Base-by-base conservation (phyloP, 2,329 filamentous ascomycete genomes). In the Akanthomyces muscarius region DNA sequence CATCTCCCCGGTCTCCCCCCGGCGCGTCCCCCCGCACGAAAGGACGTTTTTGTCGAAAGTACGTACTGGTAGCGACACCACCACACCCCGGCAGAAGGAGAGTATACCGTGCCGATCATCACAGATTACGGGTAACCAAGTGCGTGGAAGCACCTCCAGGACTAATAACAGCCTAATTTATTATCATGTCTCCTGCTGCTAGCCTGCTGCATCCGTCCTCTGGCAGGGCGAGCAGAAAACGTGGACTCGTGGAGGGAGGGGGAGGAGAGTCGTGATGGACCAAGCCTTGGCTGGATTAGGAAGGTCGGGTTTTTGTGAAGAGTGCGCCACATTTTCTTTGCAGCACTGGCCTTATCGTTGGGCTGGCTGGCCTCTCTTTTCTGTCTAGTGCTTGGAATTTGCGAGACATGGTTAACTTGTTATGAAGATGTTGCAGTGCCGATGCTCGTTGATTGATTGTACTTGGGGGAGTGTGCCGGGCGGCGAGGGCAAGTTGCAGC, bases 221-320 rank as follows among this genome's bases (percentile, higher is more conserved):
- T 30, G 28, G 28, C 2, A 30, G 41, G 23, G 52, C 11, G n/a
- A 16, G 1, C 14, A 41, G 13, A 52, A 16, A 25, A n/a, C 16
- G 50, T 21, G 33, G 52, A 16, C 36, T 44, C 25, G 14, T 11
- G 10, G 10, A 44, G 21, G 6, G 28, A 30, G 28, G 28, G 28
- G 28, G 28, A 42, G 30, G 33, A 36, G 33, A 36, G 30, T 52
- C 5, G 30, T 53, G 33, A 53, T 38, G 51, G 50, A n/a, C 33
- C 51, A 25, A 52, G 13, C 21, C 53, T 56, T 56, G 53, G 23
- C 53, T 56, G 23, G 41, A 56, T 45, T 25, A 56, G 53, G 53
- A 18, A 56, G 53, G 53, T 56, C 23, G 25, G 28, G 41, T 30
- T 25, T 21, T 28, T 21, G 21, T 14, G 16, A 56, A 41, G 25